phyloP scores from a whole-genome alignment of 345 rosid genomes.

The Arabis alpina region DNA sequence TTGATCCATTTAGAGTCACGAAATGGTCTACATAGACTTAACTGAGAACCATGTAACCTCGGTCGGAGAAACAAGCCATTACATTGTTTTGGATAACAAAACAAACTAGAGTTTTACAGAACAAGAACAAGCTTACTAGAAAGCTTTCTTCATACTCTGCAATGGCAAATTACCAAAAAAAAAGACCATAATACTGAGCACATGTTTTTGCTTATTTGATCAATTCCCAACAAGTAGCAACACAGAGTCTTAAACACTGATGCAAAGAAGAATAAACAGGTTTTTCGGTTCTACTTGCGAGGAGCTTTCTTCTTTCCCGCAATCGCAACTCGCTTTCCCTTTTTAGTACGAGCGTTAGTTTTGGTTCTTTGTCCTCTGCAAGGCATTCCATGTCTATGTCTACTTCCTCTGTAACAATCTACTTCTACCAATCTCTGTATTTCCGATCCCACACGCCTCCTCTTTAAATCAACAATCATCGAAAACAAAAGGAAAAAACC shows the following conservation, averaged over 20 bases:
- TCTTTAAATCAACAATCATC: conserved; percentile 32
- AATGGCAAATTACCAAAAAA: neutral
- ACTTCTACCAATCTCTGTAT: conserved; percentile 57
- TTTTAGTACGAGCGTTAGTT: conserved; percentile 57
- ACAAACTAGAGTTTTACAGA: neutral
- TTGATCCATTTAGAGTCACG: neutral
- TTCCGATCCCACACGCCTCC: conserved; percentile 54
- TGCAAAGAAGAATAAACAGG: neutral
- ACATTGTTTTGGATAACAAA: neutral
- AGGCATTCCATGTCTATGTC: conserved; percentile 58
- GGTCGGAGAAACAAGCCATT: conserved; percentile 2
- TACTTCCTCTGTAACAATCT: conserved; percentile 61
- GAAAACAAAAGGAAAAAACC: neutral
- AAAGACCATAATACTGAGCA: neutral
- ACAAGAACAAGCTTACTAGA: conserved; percentile 12
- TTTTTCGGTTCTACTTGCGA: conserved; percentile 34
- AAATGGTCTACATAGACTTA: conserved; percentile 12
- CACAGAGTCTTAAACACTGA: conserved; percentile 9
- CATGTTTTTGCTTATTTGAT: conserved; percentile 36
- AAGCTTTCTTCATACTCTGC: conserved; percentile 3
- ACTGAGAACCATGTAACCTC: neutral
- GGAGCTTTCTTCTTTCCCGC: conserved; percentile 53
- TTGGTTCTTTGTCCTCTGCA: conserved; percentile 65
- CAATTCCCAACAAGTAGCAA: conserved; percentile 10
- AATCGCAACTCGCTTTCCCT: conserved; percentile 46